These are phyloP conservation scores for Neopestalotiopsis clavispora DNA, from an alignment of 2,329 filamentous ascomycete genomes.

Conservation along the genomic window DNA sequence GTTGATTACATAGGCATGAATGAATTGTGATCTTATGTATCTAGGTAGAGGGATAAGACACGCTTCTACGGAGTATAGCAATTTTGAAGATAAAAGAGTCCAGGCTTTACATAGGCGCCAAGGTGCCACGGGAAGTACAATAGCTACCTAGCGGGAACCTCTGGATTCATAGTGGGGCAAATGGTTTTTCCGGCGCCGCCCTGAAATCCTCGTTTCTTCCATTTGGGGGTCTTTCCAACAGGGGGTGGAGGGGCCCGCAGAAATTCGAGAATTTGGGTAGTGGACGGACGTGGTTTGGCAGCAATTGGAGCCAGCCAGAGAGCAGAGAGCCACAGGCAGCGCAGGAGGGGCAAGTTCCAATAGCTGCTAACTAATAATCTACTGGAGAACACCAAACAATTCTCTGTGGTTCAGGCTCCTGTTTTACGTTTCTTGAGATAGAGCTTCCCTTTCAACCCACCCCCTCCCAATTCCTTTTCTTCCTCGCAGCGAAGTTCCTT, in stretches of 20 bases:
- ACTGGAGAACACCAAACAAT: not conserved
- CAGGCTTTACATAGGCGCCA: too few species aligned
- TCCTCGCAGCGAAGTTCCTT: slow-evolving; percentile 28
- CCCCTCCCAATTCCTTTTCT: not conserved
- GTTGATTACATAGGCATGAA: too few species aligned
- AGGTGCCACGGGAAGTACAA: too few species aligned
- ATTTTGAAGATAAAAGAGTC: too few species aligned
- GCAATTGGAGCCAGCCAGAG: not conserved
- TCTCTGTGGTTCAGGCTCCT: not conserved
- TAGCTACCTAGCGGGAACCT: too few species aligned
- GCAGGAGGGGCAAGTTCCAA: slow-evolving; percentile 13
- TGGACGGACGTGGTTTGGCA: not conserved
- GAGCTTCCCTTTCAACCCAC: not conserved
- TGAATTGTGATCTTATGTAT: too few species aligned
- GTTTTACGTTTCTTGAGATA: not conserved
- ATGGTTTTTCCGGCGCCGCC: slow-evolving; percentile 17
- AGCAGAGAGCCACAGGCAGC: not conserved
- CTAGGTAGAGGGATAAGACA: too few species aligned
- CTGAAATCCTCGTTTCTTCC: slow-evolving; percentile 2
- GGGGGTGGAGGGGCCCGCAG: slow-evolving; percentile 4
- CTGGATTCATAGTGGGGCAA: not conserved
- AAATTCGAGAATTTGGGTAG: slow-evolving; percentile 18
- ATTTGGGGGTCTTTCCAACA: not conserved
- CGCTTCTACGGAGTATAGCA: too few species aligned
- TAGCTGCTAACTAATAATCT: slow-evolving; percentile 8